Conservation (phyloP, 148 eudicot genomes). For the Polygonum maritimum region DNA sequence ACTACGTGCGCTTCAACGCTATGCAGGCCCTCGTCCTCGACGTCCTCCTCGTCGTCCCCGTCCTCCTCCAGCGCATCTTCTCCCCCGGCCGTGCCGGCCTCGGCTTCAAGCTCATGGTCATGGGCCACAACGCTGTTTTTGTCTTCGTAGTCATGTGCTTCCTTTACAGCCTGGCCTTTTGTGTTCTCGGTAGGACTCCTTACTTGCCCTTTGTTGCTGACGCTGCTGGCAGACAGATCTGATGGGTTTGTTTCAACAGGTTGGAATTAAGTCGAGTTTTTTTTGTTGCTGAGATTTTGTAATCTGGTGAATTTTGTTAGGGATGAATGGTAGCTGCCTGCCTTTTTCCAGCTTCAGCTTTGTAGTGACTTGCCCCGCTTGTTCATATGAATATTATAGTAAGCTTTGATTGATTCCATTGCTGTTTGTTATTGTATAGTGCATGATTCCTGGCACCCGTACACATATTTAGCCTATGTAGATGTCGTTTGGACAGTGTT, state of each 20-base stretch:
- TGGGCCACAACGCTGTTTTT: conserved; percentile 51
- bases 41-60: conserved; percentile 59
- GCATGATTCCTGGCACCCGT: no score
- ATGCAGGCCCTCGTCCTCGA: conserved; percentile 87
- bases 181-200: conserved; percentile 70
- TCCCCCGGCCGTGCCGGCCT: conserved; percentile 52
- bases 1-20: conserved; percentile 60
- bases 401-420: neutral
- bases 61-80: conserved; percentile 45
- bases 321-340: neutral
- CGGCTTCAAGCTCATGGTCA: conserved; percentile 50
- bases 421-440: neutral
- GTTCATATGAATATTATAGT: neutral
- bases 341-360: neutral
- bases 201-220: conserved; percentile 89
- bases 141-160: conserved; percentile 48
- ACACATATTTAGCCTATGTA: no score
- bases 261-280: neutral
- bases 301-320: neutral
- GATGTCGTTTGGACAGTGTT: no score
- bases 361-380: neutral
- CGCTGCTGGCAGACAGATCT: conserved; percentile 76
- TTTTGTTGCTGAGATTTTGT: neutral
- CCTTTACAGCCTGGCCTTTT: conserved; percentile 43
- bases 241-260: neutral